phyloP scores from a whole-genome alignment of 257 asterid genomes.

The Nicotiana obtusifolia region DNA sequence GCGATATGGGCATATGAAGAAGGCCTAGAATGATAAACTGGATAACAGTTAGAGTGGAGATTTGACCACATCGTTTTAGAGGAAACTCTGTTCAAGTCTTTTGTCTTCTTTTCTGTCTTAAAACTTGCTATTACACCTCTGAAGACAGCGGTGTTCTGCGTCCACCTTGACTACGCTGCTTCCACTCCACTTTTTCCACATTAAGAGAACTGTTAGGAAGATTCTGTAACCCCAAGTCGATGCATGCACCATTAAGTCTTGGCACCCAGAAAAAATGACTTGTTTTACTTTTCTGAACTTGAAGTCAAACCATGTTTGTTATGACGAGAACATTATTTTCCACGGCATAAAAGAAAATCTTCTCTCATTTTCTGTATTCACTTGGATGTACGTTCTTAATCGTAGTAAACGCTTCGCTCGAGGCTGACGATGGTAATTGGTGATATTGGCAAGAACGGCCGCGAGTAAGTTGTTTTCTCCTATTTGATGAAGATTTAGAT shows the following conservation, averaged over 20 bases:
- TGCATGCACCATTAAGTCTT: neutral
- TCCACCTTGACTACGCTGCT: neutral
- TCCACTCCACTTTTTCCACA: neutral
- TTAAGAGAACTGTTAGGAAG: neutral
- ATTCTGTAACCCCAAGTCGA: neutral
- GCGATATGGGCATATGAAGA: slow-evolving; percentile 17
- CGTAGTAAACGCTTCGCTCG: neutral
- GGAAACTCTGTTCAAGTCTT: neutral
- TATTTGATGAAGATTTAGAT: neutral
- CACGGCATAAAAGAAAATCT: neutral
- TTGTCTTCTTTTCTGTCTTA: neutral
- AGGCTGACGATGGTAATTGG: neutral
- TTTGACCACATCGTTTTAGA: neutral
- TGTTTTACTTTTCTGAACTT: neutral
- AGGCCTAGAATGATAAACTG: neutral
- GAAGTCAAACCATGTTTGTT: neutral
- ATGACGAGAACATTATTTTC: neutral
- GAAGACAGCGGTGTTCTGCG: neutral
- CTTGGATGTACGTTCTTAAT: neutral
- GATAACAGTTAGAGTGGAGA: neutral
- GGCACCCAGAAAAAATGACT: neutral
- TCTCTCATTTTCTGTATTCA: neutral
- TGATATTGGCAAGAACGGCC: neutral
- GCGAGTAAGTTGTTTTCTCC: neutral
- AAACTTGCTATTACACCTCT: neutral